Base-by-base conservation (phyloP, 1,284 basidiomycete species). In the Phellopilus nigrolimitatus region DNA sequence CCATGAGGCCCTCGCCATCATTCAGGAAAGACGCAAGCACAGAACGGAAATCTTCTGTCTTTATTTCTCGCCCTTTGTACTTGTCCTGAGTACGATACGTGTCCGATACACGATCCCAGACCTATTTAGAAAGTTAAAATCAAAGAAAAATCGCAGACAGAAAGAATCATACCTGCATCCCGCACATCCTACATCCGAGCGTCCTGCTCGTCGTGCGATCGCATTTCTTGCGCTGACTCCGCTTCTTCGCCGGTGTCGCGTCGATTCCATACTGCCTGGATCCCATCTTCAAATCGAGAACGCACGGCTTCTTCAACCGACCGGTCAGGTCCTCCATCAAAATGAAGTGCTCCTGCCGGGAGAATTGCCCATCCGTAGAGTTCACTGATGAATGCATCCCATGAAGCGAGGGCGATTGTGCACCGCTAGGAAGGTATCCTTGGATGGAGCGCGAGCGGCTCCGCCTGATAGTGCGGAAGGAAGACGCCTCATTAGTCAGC, bases 261-360 rank as follows among this genome's bases (percentile, higher is more conserved):
- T 98, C 92, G 69, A 97, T 89, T 12, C 97, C 97, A 68, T 99
- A 98, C 71, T 99, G 95, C 37, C 95, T 78, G 28, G 95, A 98
- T 10, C 95, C 95, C 95, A 99, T 99, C 76, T 99, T 99, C 61
- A 99, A 74, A 68, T 99, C 95, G 58, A 99, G 80, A 37, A 99
- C 97, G 64, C 95, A 99, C 3, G 97, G 92, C 47, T 82, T 83
- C 66, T 90, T 95, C 60, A 98, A 70, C n/a, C 89, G 76, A 17
- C 97, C 97, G 1, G 95, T 99, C 39, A 99, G 73, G 64, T 99
- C 97, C 68, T 99, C 95, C 91, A 99, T 95, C 57, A 99, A 78
- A 60, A 99, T 94, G 68, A 99, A 99, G 64, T 98, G 88, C 66
- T 97, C 94, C 68, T 97, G 94, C 13, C 95, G 83, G 12, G 89